A percentile compares a stretch with the other conserved stretches of the same genome.
Conservation (phyloP, 768 basidiomycete species). For the Pleurotus ostreatus region DNA sequence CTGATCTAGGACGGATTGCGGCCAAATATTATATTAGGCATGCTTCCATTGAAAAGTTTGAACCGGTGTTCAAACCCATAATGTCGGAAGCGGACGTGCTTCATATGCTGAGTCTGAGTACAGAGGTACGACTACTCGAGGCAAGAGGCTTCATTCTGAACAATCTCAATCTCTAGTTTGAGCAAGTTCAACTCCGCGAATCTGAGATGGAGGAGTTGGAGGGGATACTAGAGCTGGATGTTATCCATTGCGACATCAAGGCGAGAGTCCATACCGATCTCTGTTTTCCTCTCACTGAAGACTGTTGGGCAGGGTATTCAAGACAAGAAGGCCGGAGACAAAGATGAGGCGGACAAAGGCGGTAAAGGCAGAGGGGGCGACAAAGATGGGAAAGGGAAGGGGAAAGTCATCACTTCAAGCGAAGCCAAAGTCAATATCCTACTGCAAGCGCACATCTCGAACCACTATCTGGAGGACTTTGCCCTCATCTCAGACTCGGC, state of each 20-base stretch:
- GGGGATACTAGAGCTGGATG: slow-evolving; percentile 44
- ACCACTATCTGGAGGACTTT: slow-evolving; percentile 83
- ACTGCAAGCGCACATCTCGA: slow-evolving; percentile 86
- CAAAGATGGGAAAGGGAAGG: too few relatives aligned
- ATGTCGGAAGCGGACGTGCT: slow-evolving; percentile 96
- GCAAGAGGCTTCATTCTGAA: not conserved
- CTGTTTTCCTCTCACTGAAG: slow-evolving; percentile 33
- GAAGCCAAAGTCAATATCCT: slow-evolving; percentile 92
- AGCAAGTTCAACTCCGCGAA: slow-evolving; percentile 92
- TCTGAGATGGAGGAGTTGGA: slow-evolving; percentile 84
- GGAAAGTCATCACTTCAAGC: slow-evolving; percentile 31
- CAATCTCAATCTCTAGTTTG: slow-evolving; percentile 52
- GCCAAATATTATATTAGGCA: slow-evolving; percentile 94
- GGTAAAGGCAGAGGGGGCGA: too few relatives aligned
- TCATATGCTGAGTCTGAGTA: slow-evolving; percentile 81
- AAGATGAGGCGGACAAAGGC: too few relatives aligned
- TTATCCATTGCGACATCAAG: slow-evolving; percentile 77
- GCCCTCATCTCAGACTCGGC: slow-evolving; percentile 93
- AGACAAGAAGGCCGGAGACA: not conserved
- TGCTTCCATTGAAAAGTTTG: slow-evolving; percentile 84
- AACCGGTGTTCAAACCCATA: slow-evolving; percentile 63
- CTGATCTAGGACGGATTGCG: slow-evolving; percentile 94
- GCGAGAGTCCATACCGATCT: slow-evolving; percentile 31
- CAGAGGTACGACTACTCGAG: slow-evolving; percentile 59
- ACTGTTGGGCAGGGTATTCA: slow-evolving; percentile 18